Conservation (phyloP, 2,329 filamentous ascomycete species). For the Pseudogymnoascus pannorum region DNA sequence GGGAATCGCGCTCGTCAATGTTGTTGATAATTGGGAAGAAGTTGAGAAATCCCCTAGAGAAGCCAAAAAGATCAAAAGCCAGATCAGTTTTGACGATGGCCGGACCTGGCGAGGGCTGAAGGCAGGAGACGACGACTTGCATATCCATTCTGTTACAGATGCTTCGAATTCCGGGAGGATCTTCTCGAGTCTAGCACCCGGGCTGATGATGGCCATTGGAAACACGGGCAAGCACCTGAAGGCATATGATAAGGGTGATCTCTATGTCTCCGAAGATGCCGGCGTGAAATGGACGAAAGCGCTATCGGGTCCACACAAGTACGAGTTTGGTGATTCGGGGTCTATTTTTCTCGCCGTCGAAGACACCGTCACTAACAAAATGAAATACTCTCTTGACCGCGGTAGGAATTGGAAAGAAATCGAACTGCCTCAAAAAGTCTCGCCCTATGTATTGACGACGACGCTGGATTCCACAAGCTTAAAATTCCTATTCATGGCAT, state of each 20-base stretch:
- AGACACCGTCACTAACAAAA: constrained; percentile 56
- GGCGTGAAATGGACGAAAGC: constrained; percentile 75
- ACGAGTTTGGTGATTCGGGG: constrained; percentile 91
- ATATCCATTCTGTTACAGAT: constrained; percentile 88
- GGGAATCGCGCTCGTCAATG: constrained; percentile 85
- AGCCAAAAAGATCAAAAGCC: constrained; percentile 63
- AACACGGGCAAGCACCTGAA: constrained; percentile 74
- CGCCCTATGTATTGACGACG: constrained; percentile 71
- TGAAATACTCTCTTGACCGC: constrained; percentile 79
- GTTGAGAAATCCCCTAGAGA: constrained; percentile 47
- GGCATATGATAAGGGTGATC: constrained; percentile 63
- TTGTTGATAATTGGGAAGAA: constrained; percentile 77
- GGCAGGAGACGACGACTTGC: constrained; percentile 58
- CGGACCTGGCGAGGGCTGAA: constrained; percentile 72
- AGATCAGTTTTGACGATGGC: constrained; percentile 94
- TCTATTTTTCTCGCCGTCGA: constrained; percentile 78
- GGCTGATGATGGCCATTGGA: constrained; percentile 87
- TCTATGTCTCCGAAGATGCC: constrained; percentile 87
- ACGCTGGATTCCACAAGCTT: constrained; percentile 87
- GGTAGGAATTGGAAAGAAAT: constrained; percentile 73
- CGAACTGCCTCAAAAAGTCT: constrained; percentile 63
- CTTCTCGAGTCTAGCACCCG: constrained; percentile 89
- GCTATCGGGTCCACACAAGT: constrained; percentile 79
- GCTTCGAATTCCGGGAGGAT: constrained; percentile 75
- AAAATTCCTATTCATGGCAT: constrained; percentile 75